phyloP scores from a whole-genome alignment of 345 rosid genomes.

The Lepidium didymum region DNA sequence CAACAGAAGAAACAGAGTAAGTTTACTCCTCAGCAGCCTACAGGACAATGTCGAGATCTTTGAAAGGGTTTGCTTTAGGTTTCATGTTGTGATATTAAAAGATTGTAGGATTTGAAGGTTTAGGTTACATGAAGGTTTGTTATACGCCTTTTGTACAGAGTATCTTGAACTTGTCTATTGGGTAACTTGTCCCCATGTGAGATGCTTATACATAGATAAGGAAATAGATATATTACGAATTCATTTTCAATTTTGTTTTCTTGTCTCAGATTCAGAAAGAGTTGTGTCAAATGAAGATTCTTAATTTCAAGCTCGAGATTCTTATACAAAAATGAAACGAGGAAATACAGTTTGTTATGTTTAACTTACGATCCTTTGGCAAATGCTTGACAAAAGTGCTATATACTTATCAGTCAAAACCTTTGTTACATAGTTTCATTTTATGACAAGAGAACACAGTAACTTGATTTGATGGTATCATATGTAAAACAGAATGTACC shows the following conservation, averaged over 20 bases:
- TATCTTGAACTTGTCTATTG: slow-evolving; percentile 17
- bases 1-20: slow-evolving; percentile 1
- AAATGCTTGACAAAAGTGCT: not conserved
- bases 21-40: slow-evolving; percentile 7
- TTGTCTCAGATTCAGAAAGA: not conserved
- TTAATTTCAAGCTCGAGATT: not conserved
- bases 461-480: not conserved
- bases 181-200: slow-evolving; percentile 3
- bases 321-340: not conserved
- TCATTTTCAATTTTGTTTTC: slow-evolving; percentile 8
- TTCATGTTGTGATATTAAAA: slow-evolving; percentile 24
- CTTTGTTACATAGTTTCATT: not conserved
- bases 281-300: not conserved
- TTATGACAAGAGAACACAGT: not conserved
- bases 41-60: slow-evolving; percentile 22
- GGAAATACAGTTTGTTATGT: not conserved
- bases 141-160: slow-evolving; percentile 24
- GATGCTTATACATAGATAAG: slow-evolving; percentile 29
- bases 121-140: slow-evolving; percentile 5
- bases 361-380: not conserved
- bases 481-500: not conserved
- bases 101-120: slow-evolving; percentile 21
- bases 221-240: slow-evolving; percentile 20
- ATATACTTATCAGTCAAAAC: slow-evolving; percentile 14
- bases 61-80: slow-evolving; percentile 26